Evolutionary conservation across 257 asterid species (phyloP), one percentile per base, ranked within the genome.

Genomic region (Nicotiana noctiflora): DNA sequence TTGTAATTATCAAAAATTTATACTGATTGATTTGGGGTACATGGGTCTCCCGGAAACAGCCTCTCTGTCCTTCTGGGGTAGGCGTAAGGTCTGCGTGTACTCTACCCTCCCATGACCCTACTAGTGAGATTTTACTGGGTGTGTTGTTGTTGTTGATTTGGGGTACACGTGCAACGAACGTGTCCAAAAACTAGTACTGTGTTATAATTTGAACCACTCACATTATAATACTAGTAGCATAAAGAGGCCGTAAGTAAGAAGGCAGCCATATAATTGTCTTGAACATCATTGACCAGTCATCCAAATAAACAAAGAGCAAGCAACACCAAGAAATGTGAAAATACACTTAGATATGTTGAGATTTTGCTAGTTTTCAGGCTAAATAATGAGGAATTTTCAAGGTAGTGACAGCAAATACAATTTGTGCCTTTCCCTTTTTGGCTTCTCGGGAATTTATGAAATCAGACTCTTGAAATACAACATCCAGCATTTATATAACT

Each of bases 181-280:
- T 27, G 29, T 27, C 29, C 29, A 27, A 27, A 27, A 27, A 27
- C 29, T 27, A 27, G 29, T 27, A 27, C 0, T 27, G 29, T 27
- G 2, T 27, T 1, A 27, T 27, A 27, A 27, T 27, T 27, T 67
- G 70, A 21, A 82, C 82, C 6, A 6, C 79, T 82, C 61, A 76
- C 81, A 15, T 82, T 70, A 76, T 55, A 82, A 23, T 63, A 63
- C 61, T 21, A 67, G 61, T 49, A 76, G 25, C 51, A 32, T 76
- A 76, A 76, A 82, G 29, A 27, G 79, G 31, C 60, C 13, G 70
- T 75, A 62, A 61, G 67, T 77, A 3, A 6, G 76, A 63, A 40
- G 40, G 5, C 29, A 49, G 64, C 76, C 13, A 51, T 65, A 52
- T 70, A 37, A 18, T 37, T 40, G 18, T 18, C 76, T 68, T n/a